Evolutionary conservation across 305 asterid species (phyloP).

Genomic region (Fraxinus dipetala): DNA sequence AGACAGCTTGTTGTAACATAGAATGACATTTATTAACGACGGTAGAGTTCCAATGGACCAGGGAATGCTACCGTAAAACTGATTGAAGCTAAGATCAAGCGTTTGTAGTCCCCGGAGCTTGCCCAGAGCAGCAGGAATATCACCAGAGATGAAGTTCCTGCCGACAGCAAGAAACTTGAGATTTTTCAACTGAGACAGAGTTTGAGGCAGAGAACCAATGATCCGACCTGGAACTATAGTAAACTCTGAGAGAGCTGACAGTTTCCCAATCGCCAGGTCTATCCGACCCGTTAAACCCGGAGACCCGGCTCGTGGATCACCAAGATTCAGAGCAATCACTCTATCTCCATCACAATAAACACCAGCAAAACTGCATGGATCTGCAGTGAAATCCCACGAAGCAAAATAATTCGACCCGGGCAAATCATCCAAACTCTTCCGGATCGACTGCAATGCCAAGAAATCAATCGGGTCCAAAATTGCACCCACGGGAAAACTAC

Average conservation of each 20-base stretch:
- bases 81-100: slow-evolving; percentile 85
- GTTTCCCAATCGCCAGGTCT: slow-evolving; percentile 74
- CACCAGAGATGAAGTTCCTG: slow-evolving; percentile 71
- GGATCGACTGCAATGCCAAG: slow-evolving; percentile 73
- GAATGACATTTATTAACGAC: slow-evolving; percentile 58
- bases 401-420: slow-evolving; percentile 74
- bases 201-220: slow-evolving; percentile 57
- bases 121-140: slow-evolving; percentile 62
- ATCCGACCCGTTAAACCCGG: slow-evolving; percentile 76
- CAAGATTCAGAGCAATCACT: slow-evolving; percentile 73
- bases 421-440: slow-evolving; percentile 60
- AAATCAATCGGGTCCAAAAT: slow-evolving; percentile 77
- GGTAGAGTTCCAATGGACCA: slow-evolving; percentile 56
- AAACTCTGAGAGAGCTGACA: slow-evolving; percentile 61
- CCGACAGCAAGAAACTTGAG: slow-evolving; percentile 68
- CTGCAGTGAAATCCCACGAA: slow-evolving; percentile 96
- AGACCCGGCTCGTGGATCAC: slow-evolving; percentile 87
- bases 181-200: slow-evolving; percentile 50
- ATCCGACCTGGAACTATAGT: slow-evolving; percentile 83
- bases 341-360: slow-evolving; percentile 60
- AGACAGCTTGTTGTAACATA: slow-evolving; percentile 63
- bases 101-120: slow-evolving; percentile 61
- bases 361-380: slow-evolving; percentile 89
- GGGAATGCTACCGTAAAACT: slow-evolving; percentile 54
- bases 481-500: slow-evolving; percentile 27